Evolutionary conservation across 225 moss, liverwort and hornwort genomes (phyloP).

Genomic region (Pseudisothecium myosuroides): DNA sequence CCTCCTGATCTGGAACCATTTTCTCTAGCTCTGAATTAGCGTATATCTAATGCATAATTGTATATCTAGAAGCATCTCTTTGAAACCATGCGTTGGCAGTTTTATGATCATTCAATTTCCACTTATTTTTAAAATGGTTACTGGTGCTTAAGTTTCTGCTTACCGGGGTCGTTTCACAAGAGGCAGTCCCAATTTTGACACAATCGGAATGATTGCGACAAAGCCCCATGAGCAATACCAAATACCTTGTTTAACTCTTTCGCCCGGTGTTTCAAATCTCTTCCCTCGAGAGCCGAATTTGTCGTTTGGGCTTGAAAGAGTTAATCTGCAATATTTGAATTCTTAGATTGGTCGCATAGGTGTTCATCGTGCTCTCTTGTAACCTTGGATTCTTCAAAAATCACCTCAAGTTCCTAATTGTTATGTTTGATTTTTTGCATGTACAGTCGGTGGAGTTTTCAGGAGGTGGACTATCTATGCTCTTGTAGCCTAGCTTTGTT

Average conservation of each 20-base stretch:
- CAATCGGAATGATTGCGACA: neutral
- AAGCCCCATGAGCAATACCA: neutral
- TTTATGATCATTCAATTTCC: neutral
- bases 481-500: constrained; percentile 8
- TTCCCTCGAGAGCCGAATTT: neutral
- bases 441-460: constrained; percentile 66
- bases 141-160: neutral
- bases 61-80: neutral
- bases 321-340: neutral
- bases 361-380: neutral
- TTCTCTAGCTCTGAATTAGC: neutral
- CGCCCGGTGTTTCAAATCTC: neutral
- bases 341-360: neutral
- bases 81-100: neutral
- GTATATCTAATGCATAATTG: neutral
- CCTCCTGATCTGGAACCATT: neutral
- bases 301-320: neutral
- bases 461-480: constrained; percentile 70
- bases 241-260: neutral
- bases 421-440: constrained; percentile 7
- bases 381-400: neutral
- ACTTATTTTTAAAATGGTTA: neutral
- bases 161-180: neutral
- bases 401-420: neutral
- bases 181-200: neutral